Base-by-base conservation (phyloP, 2,329 filamentous ascomycete genomes). In the Aspergillus niger region DNA sequence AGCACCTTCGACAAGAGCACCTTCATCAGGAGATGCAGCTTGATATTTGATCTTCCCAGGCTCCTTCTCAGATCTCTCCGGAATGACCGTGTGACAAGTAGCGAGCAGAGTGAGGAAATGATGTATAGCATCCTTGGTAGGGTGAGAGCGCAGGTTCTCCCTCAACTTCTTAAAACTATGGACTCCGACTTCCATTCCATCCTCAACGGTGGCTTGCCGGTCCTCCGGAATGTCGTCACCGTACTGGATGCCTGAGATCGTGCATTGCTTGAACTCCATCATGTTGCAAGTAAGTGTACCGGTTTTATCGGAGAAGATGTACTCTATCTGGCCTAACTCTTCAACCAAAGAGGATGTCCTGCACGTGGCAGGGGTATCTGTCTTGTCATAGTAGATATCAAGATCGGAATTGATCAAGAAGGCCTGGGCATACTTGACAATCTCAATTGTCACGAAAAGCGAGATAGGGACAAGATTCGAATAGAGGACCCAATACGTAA, bases 341-440 rank as follows among this genome's bases (percentile, higher is more conserved):
- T 99, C 95, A 10, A 99, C 95, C 73, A 99, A 82, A 67, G 93
- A 97, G 2, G 94, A 98, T 0, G 95, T 99, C 69, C 95, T 87
- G 77, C 95, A 99, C 66, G 95, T 96, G 5, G 95, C 93, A 11
- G 95, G 92, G 0, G 94, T 99, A 70, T 99, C 93, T 0, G 89
- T 97, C 74, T 92, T 91, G 70, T 97, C 91, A 75, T 99, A 92
- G 79, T 99, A 99, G 69, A 99, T 99, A 74, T 99, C 95, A 59
- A 99, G 84, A 74, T 99, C 96, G 59, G 93, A 94, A 73, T 97
- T 96, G 77, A 99, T 99, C 64, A 99, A 86, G 70, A 95, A 95
- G n/a, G 92, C 95, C 67, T 97, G 93, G 82, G 90, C 97, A 74
- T 98, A 97, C 77, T 99, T 99, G 80, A 99, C 94, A 67, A 99